These are phyloP conservation scores for Tetrapisispora fleetii DNA, from an alignment of 805 yeast genomes.

Conservation along the genomic window DNA sequence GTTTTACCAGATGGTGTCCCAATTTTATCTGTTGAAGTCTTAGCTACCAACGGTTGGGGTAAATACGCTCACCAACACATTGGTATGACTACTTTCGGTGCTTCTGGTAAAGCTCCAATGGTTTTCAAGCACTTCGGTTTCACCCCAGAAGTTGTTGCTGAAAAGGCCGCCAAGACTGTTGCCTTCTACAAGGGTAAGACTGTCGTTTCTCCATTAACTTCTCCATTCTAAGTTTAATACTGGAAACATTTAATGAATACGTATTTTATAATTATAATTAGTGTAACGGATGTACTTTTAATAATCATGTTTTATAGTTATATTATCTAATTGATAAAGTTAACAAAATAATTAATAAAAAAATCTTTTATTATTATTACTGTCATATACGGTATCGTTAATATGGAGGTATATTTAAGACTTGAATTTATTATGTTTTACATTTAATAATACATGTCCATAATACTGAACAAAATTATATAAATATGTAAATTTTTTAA, in stretches of 20 bases:
- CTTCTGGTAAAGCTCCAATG: conserved; percentile 80
- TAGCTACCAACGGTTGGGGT: conserved; percentile 86
- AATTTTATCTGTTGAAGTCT: conserved; percentile 84
- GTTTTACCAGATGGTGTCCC: conserved; percentile 94
- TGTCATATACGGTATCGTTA: neutral
- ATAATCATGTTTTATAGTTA: conserved; percentile 1
- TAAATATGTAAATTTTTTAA: neutral
- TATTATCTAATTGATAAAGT: neutral
- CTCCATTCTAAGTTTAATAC: conserved; percentile 1
- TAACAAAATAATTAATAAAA: neutral
- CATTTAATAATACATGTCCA: neutral
- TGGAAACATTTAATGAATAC: neutral
- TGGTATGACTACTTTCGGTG: conserved; percentile 93
- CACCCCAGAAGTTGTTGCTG: conserved; percentile 86
- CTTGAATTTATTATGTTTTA: neutral
- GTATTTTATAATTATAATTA: neutral
- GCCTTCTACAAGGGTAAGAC: conserved; percentile 71
- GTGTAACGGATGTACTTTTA: neutral
- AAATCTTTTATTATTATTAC: neutral
- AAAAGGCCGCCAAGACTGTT: conserved; percentile 70
- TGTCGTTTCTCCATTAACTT: conserved; percentile 55
- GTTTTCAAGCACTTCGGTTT: conserved; percentile 79
- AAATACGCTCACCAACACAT: conserved; percentile 93
- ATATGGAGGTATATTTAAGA: neutral
- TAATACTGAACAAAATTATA: neutral